These are phyloP conservation scores for Chlamydomonas reinhardtii DNA, from an alignment of 163 green algal genomes.

Conservation along the genomic window DNA sequence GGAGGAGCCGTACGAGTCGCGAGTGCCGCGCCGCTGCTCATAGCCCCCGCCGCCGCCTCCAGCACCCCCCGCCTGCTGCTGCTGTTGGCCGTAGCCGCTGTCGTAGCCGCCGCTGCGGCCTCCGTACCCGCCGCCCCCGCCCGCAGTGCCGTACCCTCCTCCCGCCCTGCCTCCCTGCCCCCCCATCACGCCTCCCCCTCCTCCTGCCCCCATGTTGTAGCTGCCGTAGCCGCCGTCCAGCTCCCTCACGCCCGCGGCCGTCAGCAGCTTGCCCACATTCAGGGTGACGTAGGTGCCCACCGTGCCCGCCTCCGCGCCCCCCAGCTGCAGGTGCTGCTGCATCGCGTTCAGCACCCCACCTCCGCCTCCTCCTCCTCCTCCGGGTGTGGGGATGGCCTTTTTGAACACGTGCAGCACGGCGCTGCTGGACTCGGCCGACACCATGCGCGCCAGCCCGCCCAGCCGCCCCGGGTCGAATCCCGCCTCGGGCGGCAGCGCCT, in stretches of 20 bases:
- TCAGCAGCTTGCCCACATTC: conserved; percentile 28
- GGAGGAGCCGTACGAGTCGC: no score
- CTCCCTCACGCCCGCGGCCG: conserved; percentile 1
- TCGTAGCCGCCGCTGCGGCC: no score
- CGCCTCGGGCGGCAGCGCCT: conserved; percentile 3
- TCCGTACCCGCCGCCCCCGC: no score
- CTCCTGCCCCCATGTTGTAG: no score
- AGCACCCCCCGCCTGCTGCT: no score
- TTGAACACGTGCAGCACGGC: conserved; percentile 33
- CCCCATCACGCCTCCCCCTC: background rate
- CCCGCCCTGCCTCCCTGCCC: no score
- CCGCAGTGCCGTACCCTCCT: no score
- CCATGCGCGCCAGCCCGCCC: conserved; percentile 9
- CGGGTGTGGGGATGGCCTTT: background rate
- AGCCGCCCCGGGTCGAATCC: conserved; percentile 23
- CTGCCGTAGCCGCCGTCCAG: background rate
- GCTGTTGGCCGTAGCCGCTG: background rate
- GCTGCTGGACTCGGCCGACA: conserved; percentile 2
- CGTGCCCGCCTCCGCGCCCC: no score
- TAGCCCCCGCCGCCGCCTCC: background rate
- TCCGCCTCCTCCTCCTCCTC: no score
- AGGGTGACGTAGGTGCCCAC: conserved; percentile 5
- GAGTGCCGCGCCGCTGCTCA: no score
- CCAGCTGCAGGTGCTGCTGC: background rate
- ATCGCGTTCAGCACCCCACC: no score